Evolutionary conservation across 768 basidiomycete species (phyloP).

Genomic region (Erythrobasidium yunnanense): DNA sequence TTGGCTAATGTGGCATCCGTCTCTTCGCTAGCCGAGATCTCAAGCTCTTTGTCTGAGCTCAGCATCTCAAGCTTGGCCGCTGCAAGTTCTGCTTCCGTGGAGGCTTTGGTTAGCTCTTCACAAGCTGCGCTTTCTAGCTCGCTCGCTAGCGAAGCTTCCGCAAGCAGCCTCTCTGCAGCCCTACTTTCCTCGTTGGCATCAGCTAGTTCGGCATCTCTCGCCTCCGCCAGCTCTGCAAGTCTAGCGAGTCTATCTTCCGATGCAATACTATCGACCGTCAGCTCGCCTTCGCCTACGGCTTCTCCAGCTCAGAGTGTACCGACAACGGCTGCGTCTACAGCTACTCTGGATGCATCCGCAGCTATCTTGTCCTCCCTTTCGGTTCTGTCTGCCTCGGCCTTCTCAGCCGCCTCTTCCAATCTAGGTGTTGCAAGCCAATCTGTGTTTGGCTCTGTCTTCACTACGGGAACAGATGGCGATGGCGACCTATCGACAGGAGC

Average conservation of each 20-base stretch:
- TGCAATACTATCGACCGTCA: too few species aligned
- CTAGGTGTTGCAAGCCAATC: slow-evolving; percentile 1
- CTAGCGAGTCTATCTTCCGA: too few species aligned
- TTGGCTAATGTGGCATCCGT: neutral
- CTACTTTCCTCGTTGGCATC: too few species aligned
- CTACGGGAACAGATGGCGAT: neutral
- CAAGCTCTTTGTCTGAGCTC: neutral
- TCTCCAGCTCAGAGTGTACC: neutral
- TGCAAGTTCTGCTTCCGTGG: too few species aligned
- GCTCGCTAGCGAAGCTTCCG: too few species aligned
- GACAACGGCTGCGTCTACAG: neutral
- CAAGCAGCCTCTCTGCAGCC: too few species aligned
- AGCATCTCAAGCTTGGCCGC: too few species aligned
- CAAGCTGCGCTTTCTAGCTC: too few species aligned
- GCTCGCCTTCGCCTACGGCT: too few species aligned
- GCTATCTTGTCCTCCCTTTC: neutral
- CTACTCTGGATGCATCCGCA: neutral
- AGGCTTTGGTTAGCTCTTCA: too few species aligned
- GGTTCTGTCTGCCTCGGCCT: neutral
- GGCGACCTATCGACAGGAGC: slow-evolving; percentile 8
- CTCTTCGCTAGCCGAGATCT: neutral
- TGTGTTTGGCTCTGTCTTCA: slow-evolving; percentile 7
- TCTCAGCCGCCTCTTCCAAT: slow-evolving; percentile 4
- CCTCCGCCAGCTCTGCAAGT: too few species aligned
- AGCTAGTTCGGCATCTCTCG: too few species aligned